phyloP scores from a whole-genome alignment of 2,329 filamentous ascomycete species.

The Ilyonectria sp. region DNA sequence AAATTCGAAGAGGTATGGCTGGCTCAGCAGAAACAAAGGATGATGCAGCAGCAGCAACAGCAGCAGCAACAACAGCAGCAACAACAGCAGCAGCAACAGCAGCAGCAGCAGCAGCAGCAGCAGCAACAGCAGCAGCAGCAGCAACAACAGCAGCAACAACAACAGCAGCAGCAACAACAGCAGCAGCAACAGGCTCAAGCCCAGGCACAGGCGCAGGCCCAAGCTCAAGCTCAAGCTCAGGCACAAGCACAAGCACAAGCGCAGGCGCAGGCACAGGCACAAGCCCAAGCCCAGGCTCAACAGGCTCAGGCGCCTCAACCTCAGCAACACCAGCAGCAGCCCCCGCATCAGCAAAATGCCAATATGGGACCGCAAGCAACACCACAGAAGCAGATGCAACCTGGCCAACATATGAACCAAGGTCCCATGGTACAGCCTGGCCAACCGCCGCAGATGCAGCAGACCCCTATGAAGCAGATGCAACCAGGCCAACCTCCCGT shows the following conservation, averaged over 20 bases:
- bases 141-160: constrained; percentile 50
- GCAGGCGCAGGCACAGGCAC: constrained; percentile 22
- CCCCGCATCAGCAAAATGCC: constrained; percentile 34
- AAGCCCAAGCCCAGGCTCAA: constrained; percentile 49
- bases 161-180: constrained; percentile 51
- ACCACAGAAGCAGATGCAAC: constrained; percentile 55
- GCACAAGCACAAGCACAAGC: constrained; percentile 49
- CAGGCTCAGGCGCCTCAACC: constrained; percentile 36
- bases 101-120: constrained; percentile 56
- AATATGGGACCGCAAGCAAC: constrained; percentile 47
- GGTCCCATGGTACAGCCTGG: constrained; percentile 56
- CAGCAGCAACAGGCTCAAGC: constrained; percentile 39
- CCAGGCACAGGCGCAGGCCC: neutral
- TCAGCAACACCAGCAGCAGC: constrained; percentile 55
- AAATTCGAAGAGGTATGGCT: constrained; percentile 82
- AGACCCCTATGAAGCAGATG: constrained; percentile 60
- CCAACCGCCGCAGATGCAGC: constrained; percentile 48
- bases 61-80: constrained; percentile 59
- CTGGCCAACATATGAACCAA: constrained; percentile 50
- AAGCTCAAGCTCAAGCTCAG: constrained; percentile 54
- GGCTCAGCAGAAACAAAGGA: constrained; percentile 68
- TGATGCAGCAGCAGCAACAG: constrained; percentile 66
- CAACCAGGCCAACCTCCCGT: constrained; percentile 57
- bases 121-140: constrained; percentile 55
- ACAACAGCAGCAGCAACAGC: constrained; percentile 51